Evolutionary conservation across 257 asterid genomes (phyloP), one percentile per base, ranked within the genome.

Genomic region (Solanum sitiens): DNA sequence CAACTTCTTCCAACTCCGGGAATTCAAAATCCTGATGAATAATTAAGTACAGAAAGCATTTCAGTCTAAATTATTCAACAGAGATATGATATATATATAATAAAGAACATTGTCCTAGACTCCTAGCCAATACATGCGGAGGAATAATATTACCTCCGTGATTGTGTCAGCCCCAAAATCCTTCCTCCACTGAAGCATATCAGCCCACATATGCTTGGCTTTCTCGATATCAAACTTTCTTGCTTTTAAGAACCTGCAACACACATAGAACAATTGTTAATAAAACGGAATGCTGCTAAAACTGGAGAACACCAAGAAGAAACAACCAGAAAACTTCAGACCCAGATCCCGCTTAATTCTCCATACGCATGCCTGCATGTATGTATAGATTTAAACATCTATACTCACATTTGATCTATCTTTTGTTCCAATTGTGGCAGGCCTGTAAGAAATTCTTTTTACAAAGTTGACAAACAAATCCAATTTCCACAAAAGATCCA

Each of bases 131-230:
- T 50, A 80, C n/a, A 21, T 7, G 40, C 39, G 40, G 32, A 23
- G 21, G 45, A 39, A 30, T 7, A 86, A 30, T 27, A 18, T 86
- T 91, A 95, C 99, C 97, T 95, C 95, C 33, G 67, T 44, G 70
- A 97, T 90, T 23, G 96, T 93, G 92, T 97, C 99, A 40, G 98
- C 92, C 40, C 98, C 98, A 88, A 97, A 97, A 23, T 96, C 99
- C 90, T 88, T 95, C 96, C 99, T 93, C 99, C 99, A 97, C 68
- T 94, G 98, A 87, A 97, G 90, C 99, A 97, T 97, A 89, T 97
- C 99, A 87, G 98, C 95, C 99, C 99, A 97, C 99, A 96, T 97
- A 77, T 88, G 95, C 91, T 95, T 97, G 11, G 99, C 93, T 88
- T 92, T 97, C 86, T 96, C 97, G 21, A 94, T 87, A 86, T 97